Percentiles rank a stretch among this genome's conserved stretches.
phyloP scores from a whole-genome alignment of 192 early-diverging fungal species.

The Podochytrium sp. region DNA sequence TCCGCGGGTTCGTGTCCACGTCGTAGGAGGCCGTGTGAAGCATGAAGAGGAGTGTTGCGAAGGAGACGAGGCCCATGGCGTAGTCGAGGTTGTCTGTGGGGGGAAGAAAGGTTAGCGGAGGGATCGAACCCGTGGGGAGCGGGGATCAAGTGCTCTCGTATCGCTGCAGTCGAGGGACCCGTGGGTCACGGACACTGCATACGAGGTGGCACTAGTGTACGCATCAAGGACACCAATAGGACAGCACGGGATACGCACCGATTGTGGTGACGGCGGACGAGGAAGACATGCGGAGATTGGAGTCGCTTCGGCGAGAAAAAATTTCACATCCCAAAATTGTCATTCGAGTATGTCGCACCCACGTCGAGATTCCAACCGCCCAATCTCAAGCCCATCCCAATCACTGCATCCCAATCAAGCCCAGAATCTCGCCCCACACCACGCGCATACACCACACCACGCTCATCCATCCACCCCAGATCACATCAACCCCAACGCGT shows the following conservation, averaged over 20 bases:
- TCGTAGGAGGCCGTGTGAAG: conserved; percentile 29
- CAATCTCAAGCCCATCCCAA: background rate
- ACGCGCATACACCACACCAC: background rate
- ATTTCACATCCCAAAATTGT: no score
- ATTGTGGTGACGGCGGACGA: background rate
- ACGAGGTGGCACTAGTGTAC: no score
- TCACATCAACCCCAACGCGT: background rate
- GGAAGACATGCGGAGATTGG: background rate
- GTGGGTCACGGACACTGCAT: no score
- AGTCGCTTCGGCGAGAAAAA: no score
- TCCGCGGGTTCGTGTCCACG: conserved; percentile 15
- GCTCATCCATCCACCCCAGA: background rate
- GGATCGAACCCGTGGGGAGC: background rate
- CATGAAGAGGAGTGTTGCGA: conserved; percentile 19
- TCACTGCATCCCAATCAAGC: background rate
- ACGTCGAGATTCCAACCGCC: background rate
- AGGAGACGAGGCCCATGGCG: conserved; percentile 14
- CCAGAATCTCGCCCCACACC: no score
- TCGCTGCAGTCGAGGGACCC: no score
- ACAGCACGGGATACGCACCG: background rate
- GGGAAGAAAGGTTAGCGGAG: background rate
- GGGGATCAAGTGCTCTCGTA: no score
- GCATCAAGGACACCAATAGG: no score
- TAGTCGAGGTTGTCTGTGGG: conserved; percentile 1
- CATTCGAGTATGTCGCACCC: background rate